Conservation (phyloP, 2,329 filamentous ascomycete genomes). For the Neonectria sp. region DNA sequence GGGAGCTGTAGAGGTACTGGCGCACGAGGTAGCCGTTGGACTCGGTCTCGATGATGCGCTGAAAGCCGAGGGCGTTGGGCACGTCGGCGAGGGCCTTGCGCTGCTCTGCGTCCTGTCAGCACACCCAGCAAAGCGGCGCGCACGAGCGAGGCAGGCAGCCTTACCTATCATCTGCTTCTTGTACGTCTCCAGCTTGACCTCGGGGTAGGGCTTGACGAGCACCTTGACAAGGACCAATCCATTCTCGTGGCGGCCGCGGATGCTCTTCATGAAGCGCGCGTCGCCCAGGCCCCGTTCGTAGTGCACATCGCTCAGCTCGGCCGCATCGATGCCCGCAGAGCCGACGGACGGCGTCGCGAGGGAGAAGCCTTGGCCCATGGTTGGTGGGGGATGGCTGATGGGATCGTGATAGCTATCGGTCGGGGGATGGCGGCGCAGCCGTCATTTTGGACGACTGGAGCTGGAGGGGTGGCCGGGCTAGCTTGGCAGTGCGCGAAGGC, state of each 20-base stretch:
- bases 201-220: conserved; percentile 90
- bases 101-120: conserved; percentile 72
- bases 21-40: conserved; percentile 94
- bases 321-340: conserved; percentile 92
- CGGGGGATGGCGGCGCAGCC: conserved; percentile 36
- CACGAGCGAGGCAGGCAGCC: conserved; percentile 44
- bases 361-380: conserved; percentile 97
- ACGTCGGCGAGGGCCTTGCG: conserved; percentile 84
- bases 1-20: conserved; percentile 95
- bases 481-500: background rate
- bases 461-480: background rate
- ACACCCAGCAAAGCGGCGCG: background rate
- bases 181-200: conserved; percentile 85
- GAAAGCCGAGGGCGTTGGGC: conserved; percentile 91
- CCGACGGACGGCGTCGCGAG: conserved; percentile 92
- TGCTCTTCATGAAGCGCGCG: conserved; percentile 96
- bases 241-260: conserved; percentile 90
- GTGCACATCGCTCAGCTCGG: conserved; percentile 89
- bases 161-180: conserved; percentile 82
- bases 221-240: conserved; percentile 95
- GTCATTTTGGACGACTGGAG: conserved; percentile 43
- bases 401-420: conserved; percentile 46
- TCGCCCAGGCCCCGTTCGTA: conserved; percentile 95
- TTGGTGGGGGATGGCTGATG: conserved; percentile 34
- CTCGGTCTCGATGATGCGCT: conserved; percentile 91